phyloP scores from a whole-genome alignment of 2,329 filamentous ascomycete species.

The Diplodia seriata region DNA sequence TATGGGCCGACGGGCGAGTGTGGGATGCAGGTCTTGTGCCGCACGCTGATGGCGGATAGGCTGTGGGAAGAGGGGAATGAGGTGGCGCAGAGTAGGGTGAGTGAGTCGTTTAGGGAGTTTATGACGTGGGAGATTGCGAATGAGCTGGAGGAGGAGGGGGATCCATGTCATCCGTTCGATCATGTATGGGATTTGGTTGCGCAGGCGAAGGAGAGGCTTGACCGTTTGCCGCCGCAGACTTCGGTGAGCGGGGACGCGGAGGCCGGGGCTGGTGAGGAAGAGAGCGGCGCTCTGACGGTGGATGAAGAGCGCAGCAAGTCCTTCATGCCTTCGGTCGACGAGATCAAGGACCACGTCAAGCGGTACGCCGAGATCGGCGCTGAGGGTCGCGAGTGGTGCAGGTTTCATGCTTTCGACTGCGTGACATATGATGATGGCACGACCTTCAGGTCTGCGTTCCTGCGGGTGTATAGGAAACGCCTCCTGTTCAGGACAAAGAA shows the following conservation, averaged over 20 bases:
- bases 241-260: too few species aligned
- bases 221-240: not conserved
- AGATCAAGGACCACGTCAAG: not conserved
- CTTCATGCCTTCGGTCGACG: conserved; percentile 7
- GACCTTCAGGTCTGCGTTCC: not conserved
- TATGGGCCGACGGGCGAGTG: conserved; percentile 6
- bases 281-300: not conserved
- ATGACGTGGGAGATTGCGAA: conserved; percentile 12
- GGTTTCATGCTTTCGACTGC: not conserved
- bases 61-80: not conserved
- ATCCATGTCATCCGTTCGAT: not conserved
- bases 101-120: not conserved
- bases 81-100: not conserved
- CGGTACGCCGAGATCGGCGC: not conserved
- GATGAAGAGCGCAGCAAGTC: not conserved
- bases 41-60: conserved; percentile 10
- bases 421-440: not conserved
- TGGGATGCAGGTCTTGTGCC: conserved; percentile 3
- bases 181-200: not conserved
- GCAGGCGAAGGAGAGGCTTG: not conserved
- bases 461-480: not conserved
- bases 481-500: conserved; percentile 19
- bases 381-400: not conserved
- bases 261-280: not conserved
- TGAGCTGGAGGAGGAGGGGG: not conserved